phyloP scores from a whole-genome alignment of 2,329 filamentous ascomycete species.

The Juglanconis juglandina region DNA sequence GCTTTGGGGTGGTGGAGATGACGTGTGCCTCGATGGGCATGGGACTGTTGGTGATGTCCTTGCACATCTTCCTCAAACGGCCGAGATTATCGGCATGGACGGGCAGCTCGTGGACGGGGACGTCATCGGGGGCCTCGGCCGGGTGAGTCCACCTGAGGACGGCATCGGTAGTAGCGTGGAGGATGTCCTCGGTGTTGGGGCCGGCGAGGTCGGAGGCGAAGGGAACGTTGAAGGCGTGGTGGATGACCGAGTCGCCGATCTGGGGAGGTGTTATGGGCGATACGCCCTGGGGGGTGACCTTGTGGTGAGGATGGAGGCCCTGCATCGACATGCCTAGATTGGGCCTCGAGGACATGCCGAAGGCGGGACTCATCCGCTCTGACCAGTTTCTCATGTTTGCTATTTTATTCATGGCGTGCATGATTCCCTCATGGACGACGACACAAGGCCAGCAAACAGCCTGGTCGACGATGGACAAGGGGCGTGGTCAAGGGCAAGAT shows the following conservation, averaged over 20 bases:
- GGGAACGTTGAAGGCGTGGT: slow-evolving; percentile 95
- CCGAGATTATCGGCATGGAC: slow-evolving; percentile 85
- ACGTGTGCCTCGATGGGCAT: slow-evolving; percentile 80
- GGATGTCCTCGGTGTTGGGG: slow-evolving; percentile 89
- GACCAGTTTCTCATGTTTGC: slow-evolving; percentile 71
- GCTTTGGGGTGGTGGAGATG: slow-evolving; percentile 75
- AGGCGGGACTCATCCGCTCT: slow-evolving; percentile 66
- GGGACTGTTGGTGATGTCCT: slow-evolving; percentile 69
- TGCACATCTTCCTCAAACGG: slow-evolving; percentile 74
- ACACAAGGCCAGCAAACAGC: slow-evolving; percentile 16
- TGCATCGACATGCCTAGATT: slow-evolving; percentile 56
- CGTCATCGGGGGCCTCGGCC: slow-evolving; percentile 77
- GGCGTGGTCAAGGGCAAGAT: neutral
- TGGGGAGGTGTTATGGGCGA: slow-evolving; percentile 64
- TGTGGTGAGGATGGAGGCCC: slow-evolving; percentile 55
- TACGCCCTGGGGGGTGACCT: slow-evolving; percentile 49
- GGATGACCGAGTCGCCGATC: slow-evolving; percentile 72
- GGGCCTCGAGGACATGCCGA: slow-evolving; percentile 58
- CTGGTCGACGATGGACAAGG: slow-evolving; percentile 16
- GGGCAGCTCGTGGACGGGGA: slow-evolving; percentile 84
- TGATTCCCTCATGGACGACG: slow-evolving; percentile 17
- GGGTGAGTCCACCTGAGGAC: slow-evolving; percentile 92
- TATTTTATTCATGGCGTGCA: slow-evolving; percentile 64
- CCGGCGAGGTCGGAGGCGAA: slow-evolving; percentile 90
- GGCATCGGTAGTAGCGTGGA: slow-evolving; percentile 85